Conservation (phyloP, 257 asterid species). For the Solanum pinnatisectum region DNA sequence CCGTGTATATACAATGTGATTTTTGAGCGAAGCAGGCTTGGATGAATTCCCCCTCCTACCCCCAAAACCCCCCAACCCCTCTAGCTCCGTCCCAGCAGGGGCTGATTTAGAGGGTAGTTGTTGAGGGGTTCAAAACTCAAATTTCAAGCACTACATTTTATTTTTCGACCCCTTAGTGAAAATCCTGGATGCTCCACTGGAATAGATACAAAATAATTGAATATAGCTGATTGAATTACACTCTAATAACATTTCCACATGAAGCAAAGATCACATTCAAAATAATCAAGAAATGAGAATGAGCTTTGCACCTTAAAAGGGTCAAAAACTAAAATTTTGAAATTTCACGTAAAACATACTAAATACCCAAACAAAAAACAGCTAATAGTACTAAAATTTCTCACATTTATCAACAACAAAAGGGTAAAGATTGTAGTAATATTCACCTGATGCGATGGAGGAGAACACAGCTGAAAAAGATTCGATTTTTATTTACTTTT, state of each 20-base stretch:
- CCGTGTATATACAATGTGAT: not conserved
- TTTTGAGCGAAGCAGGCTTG: not conserved
- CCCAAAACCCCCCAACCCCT: not conserved
- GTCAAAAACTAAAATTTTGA: not conserved
- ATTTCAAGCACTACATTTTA: not conserved
- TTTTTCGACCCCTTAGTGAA: not conserved
- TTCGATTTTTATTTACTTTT: not conserved
- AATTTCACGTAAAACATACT: not conserved
- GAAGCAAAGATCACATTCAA: not conserved
- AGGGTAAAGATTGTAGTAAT: not conserved
- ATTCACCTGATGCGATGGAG: not conserved
- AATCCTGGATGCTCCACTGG: not conserved
- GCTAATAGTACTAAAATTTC: not conserved
- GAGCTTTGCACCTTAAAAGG: not conserved
- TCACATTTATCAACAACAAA: not conserved
- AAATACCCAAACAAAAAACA: not conserved
- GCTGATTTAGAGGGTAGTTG: not conserved
- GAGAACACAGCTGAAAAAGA: not conserved
- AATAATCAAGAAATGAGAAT: not conserved
- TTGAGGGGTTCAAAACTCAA: not conserved
- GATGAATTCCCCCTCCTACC: no score
- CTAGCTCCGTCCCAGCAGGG: not conserved
- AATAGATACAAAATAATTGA: not conserved
- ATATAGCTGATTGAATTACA: not conserved
- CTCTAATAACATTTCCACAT: not conserved